Conservation (phyloP, 495 filamentous ascomycete genomes). For the Cairneyella variabilis region DNA sequence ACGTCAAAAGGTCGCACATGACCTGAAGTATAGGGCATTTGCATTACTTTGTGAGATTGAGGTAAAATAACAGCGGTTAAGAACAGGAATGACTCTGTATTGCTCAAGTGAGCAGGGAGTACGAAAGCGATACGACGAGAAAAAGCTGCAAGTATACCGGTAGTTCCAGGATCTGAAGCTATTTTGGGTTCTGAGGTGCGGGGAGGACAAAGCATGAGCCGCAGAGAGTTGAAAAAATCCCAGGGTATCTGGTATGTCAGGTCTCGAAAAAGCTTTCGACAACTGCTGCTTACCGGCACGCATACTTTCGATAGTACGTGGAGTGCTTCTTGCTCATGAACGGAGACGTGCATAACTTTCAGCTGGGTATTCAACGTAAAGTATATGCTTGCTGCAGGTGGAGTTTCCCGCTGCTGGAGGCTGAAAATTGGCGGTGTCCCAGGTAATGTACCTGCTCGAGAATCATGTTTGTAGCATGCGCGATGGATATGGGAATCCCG, state of each 20-base stretch:
- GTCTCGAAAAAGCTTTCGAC: no score
- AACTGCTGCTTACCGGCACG: no score
- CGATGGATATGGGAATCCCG: neutral
- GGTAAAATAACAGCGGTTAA: constrained; percentile 4
- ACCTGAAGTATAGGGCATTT: neutral
- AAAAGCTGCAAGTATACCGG: no score
- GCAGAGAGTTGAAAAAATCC: neutral
- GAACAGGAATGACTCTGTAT: neutral
- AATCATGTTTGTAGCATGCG: neutral
- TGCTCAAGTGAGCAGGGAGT: neutral
- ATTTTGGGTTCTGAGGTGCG: neutral
- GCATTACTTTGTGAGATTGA: neutral
- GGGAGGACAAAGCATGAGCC: neutral
- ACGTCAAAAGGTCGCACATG: constrained; percentile 2
- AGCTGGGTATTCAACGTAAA: neutral
- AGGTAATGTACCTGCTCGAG: no score
- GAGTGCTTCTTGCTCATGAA: neutral
- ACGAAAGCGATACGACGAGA: neutral
- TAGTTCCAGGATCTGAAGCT: neutral
- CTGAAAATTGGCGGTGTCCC: neutral
- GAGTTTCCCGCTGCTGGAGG: neutral
- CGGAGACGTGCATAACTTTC: neutral
- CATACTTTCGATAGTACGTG: neutral
- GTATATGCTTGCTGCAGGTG: neutral
- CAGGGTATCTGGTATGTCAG: neutral